A percentile compares a stretch with the other conserved stretches of the same genome.
Conservation (phyloP, 2,329 filamentous ascomycete species). For the Nothopassalora personata region DNA sequence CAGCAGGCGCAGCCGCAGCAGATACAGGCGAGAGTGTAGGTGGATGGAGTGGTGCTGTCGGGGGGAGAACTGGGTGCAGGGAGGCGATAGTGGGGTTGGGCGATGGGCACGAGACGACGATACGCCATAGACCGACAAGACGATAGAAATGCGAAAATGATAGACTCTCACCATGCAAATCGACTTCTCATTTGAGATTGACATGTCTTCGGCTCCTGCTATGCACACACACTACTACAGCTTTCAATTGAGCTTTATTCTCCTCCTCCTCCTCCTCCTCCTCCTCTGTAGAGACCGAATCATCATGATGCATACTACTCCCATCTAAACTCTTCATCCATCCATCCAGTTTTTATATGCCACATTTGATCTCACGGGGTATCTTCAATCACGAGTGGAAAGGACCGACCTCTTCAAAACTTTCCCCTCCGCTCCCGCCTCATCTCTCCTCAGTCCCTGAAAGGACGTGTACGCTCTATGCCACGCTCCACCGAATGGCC, state of each 20-base stretch:
- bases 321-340: not conserved
- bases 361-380: not conserved
- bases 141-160: no score
- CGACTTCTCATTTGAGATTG: not conserved
- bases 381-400: not conserved
- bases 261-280: not conserved
- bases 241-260: not conserved
- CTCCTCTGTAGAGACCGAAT: not conserved
- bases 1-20: not conserved
- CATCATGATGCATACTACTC: not conserved
- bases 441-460: not conserved
- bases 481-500: not conserved
- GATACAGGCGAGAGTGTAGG: not conserved
- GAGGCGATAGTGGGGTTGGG: no score
- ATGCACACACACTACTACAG: not conserved
- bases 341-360: not conserved
- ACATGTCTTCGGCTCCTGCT: not conserved
- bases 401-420: not conserved
- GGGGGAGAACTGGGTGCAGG: not conserved
- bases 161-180: no score
- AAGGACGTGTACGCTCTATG: not conserved
- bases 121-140: no score
- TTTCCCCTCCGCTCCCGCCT: not conserved
- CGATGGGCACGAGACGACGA: no score
- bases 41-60: not conserved